These are phyloP conservation scores for Solanum ossicruentum DNA, from an alignment of 257 asterid genomes.

Conservation along the genomic window DNA sequence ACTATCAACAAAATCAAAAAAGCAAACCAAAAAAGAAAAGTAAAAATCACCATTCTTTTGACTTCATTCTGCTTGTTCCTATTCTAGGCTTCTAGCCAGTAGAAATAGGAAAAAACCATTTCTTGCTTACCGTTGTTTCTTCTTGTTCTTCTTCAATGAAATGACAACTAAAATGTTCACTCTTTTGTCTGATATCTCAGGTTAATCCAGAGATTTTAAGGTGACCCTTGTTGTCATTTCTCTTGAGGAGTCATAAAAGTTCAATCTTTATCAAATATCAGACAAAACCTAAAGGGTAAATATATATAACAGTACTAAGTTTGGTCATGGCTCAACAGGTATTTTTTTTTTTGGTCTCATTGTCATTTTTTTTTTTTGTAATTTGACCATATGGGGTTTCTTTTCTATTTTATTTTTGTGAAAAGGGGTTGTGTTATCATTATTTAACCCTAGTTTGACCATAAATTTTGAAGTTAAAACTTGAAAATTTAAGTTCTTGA, in stretches of 20 bases:
- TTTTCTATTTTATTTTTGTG: neutral
- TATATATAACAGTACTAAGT: neutral
- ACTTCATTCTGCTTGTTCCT: slow-evolving; percentile 1
- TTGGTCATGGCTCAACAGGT: slow-evolving; percentile 15
- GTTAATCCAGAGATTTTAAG: neutral
- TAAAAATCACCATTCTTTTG: neutral
- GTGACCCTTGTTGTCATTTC: neutral
- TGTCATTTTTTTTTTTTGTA: neutral
- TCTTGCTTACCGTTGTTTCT: neutral
- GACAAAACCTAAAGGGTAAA: neutral
- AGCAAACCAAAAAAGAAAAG: neutral
- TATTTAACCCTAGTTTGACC: neutral
- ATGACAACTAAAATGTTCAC: neutral
- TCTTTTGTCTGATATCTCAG: neutral
- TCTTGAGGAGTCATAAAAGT: neutral
- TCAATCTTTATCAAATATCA: neutral
- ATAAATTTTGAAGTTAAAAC: neutral
- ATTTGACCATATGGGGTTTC: neutral
- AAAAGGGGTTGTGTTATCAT: neutral
- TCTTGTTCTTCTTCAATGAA: neutral
- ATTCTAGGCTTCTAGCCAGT: neutral
- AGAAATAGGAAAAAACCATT: neutral
- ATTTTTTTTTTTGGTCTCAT: neutral
- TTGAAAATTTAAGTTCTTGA: neutral
- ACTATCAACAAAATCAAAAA: slow-evolving; percentile 1